Conservation (phyloP, 805 yeast genomes). For the Candida xiaguanensis region DNA sequence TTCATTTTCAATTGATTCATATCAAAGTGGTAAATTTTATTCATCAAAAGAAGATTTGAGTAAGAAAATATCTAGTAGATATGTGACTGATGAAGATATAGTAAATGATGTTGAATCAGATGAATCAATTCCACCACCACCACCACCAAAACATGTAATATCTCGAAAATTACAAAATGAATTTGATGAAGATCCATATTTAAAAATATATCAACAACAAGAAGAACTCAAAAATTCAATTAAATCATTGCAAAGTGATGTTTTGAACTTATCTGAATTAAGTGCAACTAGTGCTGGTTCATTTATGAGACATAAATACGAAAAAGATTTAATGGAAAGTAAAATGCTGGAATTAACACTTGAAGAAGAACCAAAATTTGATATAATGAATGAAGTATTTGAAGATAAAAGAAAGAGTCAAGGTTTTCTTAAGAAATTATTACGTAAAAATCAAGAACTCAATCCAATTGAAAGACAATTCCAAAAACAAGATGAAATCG, state of each 20-base stretch:
- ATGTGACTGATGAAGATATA: constrained; percentile 18
- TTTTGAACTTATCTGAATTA: constrained; percentile 56
- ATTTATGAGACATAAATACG: constrained; percentile 66
- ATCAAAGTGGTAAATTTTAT: constrained; percentile 29
- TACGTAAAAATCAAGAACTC: constrained; percentile 26
- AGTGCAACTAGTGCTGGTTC: constrained; percentile 92
- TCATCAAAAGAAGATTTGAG: constrained; percentile 34
- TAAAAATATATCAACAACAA: constrained; percentile 24
- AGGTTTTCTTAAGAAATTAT: constrained; percentile 43
- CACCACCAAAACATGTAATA: constrained; percentile 30
- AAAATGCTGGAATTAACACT: constrained; percentile 20
- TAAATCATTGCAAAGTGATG: constrained; percentile 43
- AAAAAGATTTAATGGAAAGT: constrained; percentile 25
- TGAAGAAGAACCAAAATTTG: constrained; percentile 16
- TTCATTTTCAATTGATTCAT: constrained; percentile 24
- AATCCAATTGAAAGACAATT: constrained; percentile 33
- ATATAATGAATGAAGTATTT: constrained; percentile 38
- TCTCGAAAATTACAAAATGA: constrained; percentile 6
- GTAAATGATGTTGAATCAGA: constrained; percentile 10
- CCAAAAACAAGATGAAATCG: constrained; percentile 27
- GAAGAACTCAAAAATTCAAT: constrained; percentile 38
- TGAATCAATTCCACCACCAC: constrained; percentile 39
- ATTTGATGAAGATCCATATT: constrained; percentile 10
- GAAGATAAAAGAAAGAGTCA: constrained; percentile 36
- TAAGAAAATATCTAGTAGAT: constrained; percentile 22